These are phyloP conservation scores for Geotrichum klebahnii DNA, from an alignment of 1,139 yeast species.

Conservation along the genomic window DNA sequence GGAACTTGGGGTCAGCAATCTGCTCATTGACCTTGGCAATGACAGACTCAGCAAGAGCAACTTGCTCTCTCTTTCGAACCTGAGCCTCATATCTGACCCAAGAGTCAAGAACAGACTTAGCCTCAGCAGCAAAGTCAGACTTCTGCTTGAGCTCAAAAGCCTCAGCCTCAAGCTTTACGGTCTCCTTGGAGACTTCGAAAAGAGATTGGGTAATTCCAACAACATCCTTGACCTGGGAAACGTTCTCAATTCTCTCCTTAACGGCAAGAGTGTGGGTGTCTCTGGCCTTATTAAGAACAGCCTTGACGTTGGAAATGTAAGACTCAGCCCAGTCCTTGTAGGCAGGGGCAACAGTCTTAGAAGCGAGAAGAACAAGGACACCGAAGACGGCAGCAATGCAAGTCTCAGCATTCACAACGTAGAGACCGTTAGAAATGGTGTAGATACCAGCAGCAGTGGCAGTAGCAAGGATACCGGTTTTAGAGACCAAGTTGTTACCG, in stretches of 20 bases:
- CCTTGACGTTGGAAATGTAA: conserved; percentile 78
- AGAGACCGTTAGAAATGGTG: conserved; percentile 89
- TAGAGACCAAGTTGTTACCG: conserved; percentile 80
- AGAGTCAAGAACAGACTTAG: conserved; percentile 91
- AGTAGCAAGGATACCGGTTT: conserved; percentile 94
- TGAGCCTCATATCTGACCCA: conserved; percentile 99
- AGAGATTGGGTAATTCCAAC: conserved; percentile 86
- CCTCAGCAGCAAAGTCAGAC: conserved; percentile 82
- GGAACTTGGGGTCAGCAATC: conserved; percentile 84
- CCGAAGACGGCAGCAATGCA: conserved; percentile 76
- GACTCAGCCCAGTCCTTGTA: conserved; percentile 94
- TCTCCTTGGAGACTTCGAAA: conserved; percentile 92
- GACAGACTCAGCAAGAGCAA: conserved; percentile 81
- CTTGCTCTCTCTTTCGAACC: conserved; percentile 94
- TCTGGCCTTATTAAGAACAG: conserved; percentile 82
- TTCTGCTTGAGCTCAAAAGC: conserved; percentile 89
- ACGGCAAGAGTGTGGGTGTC: conserved; percentile 88
- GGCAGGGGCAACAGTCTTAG: conserved; percentile 89
- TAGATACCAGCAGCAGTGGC: conserved; percentile 90
- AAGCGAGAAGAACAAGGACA: conserved; percentile 67
- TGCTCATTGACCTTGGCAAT: conserved; percentile 86
- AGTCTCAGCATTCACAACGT: conserved; percentile 92
- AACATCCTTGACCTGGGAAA: conserved; percentile 85
- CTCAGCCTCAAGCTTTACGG: conserved; percentile 91
- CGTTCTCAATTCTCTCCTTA: conserved; percentile 83